Evolutionary conservation across 441 rosid genomes (phyloP).

Genomic region (Erodium texanum): DNA sequence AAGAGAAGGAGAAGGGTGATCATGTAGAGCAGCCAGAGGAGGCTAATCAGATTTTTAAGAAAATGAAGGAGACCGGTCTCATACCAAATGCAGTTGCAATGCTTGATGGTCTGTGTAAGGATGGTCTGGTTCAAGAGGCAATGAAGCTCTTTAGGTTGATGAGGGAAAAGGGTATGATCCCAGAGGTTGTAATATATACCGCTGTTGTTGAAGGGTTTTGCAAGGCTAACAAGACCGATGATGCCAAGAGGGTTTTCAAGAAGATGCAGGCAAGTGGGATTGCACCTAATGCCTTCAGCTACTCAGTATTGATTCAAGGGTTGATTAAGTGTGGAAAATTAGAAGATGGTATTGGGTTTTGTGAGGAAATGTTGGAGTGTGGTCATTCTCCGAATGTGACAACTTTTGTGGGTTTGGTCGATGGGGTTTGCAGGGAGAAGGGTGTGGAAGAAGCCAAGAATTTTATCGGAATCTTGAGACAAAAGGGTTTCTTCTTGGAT

Average conservation of each 20-base stretch:
- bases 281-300: conserved; percentile 65
- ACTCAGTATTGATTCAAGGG: conserved; percentile 56
- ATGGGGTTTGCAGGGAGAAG: conserved; percentile 52
- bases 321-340: conserved; percentile 40
- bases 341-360: conserved; percentile 55
- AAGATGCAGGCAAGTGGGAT: conserved; percentile 69
- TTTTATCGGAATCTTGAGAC: conserved; percentile 32
- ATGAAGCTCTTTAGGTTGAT: conserved; percentile 75
- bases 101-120: conserved; percentile 95
- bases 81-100: conserved; percentile 83
- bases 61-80: conserved; percentile 83
- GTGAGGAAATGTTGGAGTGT: conserved; percentile 62
- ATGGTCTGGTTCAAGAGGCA: conserved; percentile 81
- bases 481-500: conserved; percentile 58
- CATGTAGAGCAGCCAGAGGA: conserved; percentile 36
- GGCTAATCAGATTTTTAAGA: conserved; percentile 59
- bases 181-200: conserved; percentile 82
- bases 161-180: conserved; percentile 80
- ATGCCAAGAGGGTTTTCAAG: conserved; percentile 73
- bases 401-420: conserved; percentile 80
- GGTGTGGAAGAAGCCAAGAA: conserved; percentile 50
- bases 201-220: conserved; percentile 86
- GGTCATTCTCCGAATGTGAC: conserved; percentile 69
- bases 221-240: conserved; percentile 66
- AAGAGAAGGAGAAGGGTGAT: not conserved